Conservation (phyloP, 345 rosid species). For the Populus alba region DNA sequence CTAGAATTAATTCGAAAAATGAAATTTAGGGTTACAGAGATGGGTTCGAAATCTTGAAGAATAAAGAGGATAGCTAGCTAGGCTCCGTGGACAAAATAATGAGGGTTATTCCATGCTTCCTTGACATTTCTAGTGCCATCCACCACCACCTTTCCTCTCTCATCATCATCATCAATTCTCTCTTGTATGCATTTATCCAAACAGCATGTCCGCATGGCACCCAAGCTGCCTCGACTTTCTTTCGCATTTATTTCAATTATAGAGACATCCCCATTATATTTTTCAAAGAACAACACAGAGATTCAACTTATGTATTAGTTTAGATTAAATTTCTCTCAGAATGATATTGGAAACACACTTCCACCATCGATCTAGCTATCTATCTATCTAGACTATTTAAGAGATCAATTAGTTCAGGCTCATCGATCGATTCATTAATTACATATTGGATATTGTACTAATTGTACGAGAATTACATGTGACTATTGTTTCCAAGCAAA, state of each 20-base stretch:
- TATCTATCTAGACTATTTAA: not conserved
- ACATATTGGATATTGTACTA: not conserved
- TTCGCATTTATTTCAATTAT: not conserved
- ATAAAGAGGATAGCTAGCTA: not conserved
- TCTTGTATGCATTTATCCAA: not conserved
- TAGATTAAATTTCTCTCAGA: too few relatives aligned
- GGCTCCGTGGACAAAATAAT: conserved; percentile 28
- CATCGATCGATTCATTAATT: not conserved
- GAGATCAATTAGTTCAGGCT: not conserved
- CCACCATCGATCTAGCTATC: too few relatives aligned
- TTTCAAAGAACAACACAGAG: not conserved
- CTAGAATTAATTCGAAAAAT: not conserved
- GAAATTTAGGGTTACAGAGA: not conserved
- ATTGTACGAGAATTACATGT: not conserved
- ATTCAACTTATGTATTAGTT: not conserved
- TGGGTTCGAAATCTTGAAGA: conserved; percentile 2
- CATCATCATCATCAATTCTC: not conserved
- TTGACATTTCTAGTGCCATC: not conserved
- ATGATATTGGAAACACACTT: too few relatives aligned
- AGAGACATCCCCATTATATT: not conserved
- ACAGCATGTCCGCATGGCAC: not conserved
- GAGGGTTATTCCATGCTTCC: conserved; percentile 30
- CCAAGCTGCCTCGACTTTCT: not conserved
- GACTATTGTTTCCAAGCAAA: not conserved
- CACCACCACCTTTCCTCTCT: conserved; percentile 15